Conservation (phyloP, 2,329 filamentous ascomycete genomes). For the Thelonectria discophora region DNA sequence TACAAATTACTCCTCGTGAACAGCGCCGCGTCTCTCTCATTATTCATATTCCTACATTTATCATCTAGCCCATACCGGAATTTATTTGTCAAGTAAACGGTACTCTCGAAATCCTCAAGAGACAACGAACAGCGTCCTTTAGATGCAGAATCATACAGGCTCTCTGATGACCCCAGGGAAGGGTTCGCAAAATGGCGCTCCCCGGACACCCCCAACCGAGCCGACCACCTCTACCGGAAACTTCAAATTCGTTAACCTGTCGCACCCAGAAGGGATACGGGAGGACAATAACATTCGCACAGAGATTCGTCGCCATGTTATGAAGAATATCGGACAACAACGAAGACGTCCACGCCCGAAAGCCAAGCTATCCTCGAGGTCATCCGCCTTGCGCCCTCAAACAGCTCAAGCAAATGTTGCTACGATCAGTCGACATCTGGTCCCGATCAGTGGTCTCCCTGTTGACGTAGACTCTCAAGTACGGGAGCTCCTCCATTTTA, state of each 20-base stretch:
- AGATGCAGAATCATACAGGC: too few relatives aligned
- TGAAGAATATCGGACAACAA: slow-evolving; percentile 12
- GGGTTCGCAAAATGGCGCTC: too few relatives aligned
- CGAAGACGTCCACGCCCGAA: neutral
- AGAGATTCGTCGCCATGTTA: slow-evolving; percentile 6
- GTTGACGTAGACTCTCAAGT: slow-evolving; percentile 1
- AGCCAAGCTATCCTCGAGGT: neutral
- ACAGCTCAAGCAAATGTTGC: neutral
- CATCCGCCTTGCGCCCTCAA: neutral
- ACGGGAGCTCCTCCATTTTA: slow-evolving; percentile 5
- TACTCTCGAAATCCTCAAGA: too few relatives aligned
- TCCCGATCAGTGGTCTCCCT: neutral
- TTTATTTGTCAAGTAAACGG: too few relatives aligned
- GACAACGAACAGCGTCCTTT: too few relatives aligned
- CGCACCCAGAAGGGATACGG: neutral
- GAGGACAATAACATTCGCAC: neutral
- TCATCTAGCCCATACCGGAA: too few relatives aligned
- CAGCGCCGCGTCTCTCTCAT: too few relatives aligned
- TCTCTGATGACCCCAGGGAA: too few relatives aligned
- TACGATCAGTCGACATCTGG: neutral
- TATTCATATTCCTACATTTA: too few relatives aligned
- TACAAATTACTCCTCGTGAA: too few relatives aligned
- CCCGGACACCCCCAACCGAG: too few relatives aligned
- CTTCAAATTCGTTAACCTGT: slow-evolving; percentile 6
- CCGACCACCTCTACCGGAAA: neutral